Conservation (phyloP, 2,329 filamentous ascomycete genomes). For the Xylaria sp. region DNA sequence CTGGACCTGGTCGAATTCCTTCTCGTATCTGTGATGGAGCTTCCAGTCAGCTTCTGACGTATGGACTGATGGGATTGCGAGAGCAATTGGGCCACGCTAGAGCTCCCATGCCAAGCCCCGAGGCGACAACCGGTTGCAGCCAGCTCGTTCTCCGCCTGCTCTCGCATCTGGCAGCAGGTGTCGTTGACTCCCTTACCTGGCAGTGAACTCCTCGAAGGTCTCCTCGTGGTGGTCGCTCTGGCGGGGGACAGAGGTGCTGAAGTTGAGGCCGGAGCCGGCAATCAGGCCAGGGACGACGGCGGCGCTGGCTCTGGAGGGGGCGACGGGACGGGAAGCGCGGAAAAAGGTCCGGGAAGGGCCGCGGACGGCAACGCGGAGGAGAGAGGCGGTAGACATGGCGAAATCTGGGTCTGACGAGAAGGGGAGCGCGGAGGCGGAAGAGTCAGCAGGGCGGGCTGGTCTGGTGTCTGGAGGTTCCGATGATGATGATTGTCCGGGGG, state of each 20-base stretch:
- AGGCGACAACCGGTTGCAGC: background rate
- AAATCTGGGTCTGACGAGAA: conserved; percentile 7
- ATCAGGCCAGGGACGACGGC: conserved; percentile 44
- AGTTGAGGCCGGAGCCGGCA: conserved; percentile 47
- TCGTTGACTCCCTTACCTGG: conserved; percentile 64
- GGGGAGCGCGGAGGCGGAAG: conserved; percentile 10
- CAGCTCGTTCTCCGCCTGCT: conserved; percentile 1
- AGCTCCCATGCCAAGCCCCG: conserved; percentile 11
- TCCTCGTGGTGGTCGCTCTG: conserved; percentile 74
- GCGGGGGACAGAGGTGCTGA: conserved; percentile 58
- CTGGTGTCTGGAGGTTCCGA: conserved; percentile 4
- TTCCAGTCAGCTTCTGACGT: conserved; percentile 37
- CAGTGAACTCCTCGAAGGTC: conserved; percentile 98
- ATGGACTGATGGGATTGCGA: background rate
- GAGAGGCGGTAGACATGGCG: conserved; percentile 60
- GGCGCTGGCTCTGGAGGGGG: conserved; percentile 49
- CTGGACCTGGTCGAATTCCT: conserved; percentile 96
- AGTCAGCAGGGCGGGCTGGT: conserved; percentile 3
- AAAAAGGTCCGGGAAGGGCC: conserved; percentile 57
- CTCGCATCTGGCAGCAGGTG: background rate
- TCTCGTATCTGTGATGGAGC: conserved; percentile 73
- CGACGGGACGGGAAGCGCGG: conserved; percentile 57
- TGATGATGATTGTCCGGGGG: conserved; percentile 8
- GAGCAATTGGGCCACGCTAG: conserved; percentile 25
- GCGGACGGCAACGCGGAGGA: conserved; percentile 69